Conservation (phyloP, 768 basidiomycete species). For the Boletus tylopilopsis region DNA sequence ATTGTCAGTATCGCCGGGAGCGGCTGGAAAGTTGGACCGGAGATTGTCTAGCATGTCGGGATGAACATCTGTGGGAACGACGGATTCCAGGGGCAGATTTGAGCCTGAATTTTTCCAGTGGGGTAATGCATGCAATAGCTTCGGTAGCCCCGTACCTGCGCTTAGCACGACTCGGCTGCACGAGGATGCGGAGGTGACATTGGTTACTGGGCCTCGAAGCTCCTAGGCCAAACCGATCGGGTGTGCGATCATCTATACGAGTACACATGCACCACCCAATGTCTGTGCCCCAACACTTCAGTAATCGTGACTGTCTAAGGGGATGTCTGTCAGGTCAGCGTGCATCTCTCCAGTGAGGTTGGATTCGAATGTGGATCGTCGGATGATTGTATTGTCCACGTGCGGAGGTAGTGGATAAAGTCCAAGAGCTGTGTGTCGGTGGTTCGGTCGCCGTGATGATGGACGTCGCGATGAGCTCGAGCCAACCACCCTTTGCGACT, state of each 20-base stretch:
- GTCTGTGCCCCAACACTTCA: conserved; percentile 80
- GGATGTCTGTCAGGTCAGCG: conserved; percentile 60
- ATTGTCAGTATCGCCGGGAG: not conserved
- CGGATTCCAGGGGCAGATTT: conserved; percentile 5
- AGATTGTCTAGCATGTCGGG: conserved; percentile 47
- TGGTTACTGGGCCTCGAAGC: too few relatives aligned
- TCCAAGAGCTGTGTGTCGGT: conserved; percentile 44
- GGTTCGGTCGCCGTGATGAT: conserved; percentile 18
- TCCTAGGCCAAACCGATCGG: conserved; percentile 46
- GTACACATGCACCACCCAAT: conserved; percentile 82
- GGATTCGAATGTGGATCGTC: conserved; percentile 42
- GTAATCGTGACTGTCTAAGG: conserved; percentile 67
- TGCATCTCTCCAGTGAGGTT: conserved; percentile 18
- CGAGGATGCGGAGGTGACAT: conserved; percentile 39
- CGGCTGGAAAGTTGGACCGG: conserved; percentile 15
- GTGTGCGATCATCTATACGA: conserved; percentile 73
- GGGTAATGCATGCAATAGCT: conserved; percentile 21
- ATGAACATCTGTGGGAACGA: conserved; percentile 51
- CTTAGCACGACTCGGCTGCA: too few relatives aligned
- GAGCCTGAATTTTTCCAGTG: not conserved
- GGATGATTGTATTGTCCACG: too few relatives aligned
- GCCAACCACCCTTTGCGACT: conserved; percentile 10
- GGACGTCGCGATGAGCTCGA: conserved; percentile 11
- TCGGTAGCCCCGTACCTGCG: conserved; percentile 53
- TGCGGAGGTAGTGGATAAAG: conserved; percentile 47